Evolutionary conservation across 352 stramenopile species (phyloP).

Genomic region (Globisporangium canariense): DNA sequence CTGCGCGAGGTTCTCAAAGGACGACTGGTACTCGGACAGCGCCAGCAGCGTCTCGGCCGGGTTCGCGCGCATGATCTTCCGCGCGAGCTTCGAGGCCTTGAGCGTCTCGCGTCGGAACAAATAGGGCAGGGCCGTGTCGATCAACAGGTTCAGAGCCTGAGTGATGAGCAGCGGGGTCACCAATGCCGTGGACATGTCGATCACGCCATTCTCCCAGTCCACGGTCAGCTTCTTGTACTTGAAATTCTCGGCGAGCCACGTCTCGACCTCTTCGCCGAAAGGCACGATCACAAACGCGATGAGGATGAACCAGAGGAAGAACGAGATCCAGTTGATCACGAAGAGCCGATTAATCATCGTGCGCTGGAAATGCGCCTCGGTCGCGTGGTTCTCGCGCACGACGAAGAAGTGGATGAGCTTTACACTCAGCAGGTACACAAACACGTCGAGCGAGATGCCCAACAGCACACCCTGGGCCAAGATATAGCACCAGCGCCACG

Average conservation of each 20-base stretch:
- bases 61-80: slow-evolving; percentile 80
- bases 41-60: slow-evolving; percentile 77
- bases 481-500: slow-evolving; percentile 80
- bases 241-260: slow-evolving; percentile 74
- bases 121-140: slow-evolving; percentile 75
- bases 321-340: slow-evolving; percentile 88
- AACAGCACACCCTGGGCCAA: slow-evolving; percentile 78
- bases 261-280: slow-evolving; percentile 76
- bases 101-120: slow-evolving; percentile 61
- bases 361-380: slow-evolving; percentile 74
- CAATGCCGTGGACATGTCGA: slow-evolving; percentile 86
- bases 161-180: slow-evolving; percentile 84
- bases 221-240: slow-evolving; percentile 81
- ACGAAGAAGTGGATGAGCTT: slow-evolving; percentile 85
- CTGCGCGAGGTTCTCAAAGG: slow-evolving; percentile 60
- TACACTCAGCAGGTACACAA: slow-evolving; percentile 80
- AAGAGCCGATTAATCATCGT: slow-evolving; percentile 87
- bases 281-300: slow-evolving; percentile 87
- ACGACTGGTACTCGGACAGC: slow-evolving; percentile 79
- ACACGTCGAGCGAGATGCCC: slow-evolving; percentile 79
- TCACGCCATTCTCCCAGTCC: slow-evolving; percentile 79
- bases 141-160: slow-evolving; percentile 79
- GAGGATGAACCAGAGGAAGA: slow-evolving; percentile 89
- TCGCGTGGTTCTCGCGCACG: slow-evolving; percentile 78
- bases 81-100: slow-evolving; percentile 69